phyloP scores from a whole-genome alignment of 331 rosid genomes.

The Phaseolus coccineus region DNA sequence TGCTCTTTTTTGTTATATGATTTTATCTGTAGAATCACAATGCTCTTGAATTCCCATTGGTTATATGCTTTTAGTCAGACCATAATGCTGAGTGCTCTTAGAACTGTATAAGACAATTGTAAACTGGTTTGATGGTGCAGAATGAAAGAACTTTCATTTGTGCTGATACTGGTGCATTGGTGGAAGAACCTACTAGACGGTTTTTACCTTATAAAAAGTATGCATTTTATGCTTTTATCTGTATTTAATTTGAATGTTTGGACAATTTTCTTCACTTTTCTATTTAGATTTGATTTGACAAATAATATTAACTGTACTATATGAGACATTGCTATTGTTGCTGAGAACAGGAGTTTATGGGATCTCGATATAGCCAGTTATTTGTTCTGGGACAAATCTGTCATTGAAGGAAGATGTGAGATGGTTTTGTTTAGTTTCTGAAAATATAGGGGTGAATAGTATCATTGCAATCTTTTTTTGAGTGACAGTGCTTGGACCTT shows the following conservation, averaged over 20 bases:
- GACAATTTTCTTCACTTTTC: not conserved
- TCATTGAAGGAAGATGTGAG: conserved; percentile 26
- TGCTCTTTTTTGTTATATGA: not conserved
- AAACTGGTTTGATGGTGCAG: conserved; percentile 61
- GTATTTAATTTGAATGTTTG: conserved; percentile 16
- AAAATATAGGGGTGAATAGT: conserved; percentile 18
- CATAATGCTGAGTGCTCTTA: conserved; percentile 34
- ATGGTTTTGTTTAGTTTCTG: not conserved
- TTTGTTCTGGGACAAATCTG: conserved; percentile 25
- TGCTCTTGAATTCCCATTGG: conserved; percentile 26
- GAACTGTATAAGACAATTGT: conserved; percentile 24
- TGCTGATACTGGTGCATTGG: conserved; percentile 90
- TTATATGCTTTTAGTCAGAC: conserved; percentile 31
- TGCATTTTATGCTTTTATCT: conserved; percentile 39
- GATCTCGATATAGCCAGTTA: conserved; percentile 21
- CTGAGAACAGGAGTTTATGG: conserved; percentile 13
- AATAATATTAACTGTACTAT: conserved; percentile 30
- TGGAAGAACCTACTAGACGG: conserved; percentile 61
- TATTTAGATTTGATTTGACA: conserved; percentile 30
- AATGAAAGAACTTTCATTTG: conserved; percentile 81
- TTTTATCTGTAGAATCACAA: conserved; percentile 35
- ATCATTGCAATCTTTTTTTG: conserved; percentile 5
- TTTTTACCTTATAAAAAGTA: conserved; percentile 79
- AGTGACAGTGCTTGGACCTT: conserved; percentile 1
- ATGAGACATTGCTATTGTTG: conserved; percentile 4